Evolutionary conservation across 495 filamentous ascomycete genomes (phyloP).

Genomic region (Patellaria atrata): DNA sequence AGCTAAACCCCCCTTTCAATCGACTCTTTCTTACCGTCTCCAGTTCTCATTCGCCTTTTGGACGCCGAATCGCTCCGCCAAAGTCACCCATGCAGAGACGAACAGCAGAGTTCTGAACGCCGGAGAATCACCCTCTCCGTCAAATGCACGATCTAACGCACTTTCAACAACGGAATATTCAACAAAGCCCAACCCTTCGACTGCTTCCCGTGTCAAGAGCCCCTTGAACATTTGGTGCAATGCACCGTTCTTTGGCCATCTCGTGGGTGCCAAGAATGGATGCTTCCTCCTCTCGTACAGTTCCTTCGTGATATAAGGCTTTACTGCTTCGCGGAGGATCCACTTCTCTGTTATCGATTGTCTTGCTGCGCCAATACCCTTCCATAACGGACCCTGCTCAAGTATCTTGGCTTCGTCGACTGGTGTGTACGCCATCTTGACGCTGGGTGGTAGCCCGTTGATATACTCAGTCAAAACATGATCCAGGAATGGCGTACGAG

Average conservation of each 20-base stretch:
- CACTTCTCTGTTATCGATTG: slow-evolving; percentile 32
- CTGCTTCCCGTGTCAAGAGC: slow-evolving; percentile 28
- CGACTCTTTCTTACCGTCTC: no score
- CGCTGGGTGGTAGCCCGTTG: slow-evolving; percentile 32
- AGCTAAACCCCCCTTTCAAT: no score
- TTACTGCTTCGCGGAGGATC: slow-evolving; percentile 35
- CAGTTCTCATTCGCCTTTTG: no score
- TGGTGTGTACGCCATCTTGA: slow-evolving; percentile 32
- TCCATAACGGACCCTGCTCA: no score
- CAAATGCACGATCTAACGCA: slow-evolving; percentile 25
- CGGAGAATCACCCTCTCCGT: no score
- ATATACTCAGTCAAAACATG: slow-evolving; percentile 36
- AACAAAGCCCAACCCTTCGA: slow-evolving; percentile 33
- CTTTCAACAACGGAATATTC: slow-evolving; percentile 20
- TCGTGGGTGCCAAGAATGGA: slow-evolving; percentile 29
- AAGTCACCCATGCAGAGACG: no score
- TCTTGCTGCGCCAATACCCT: no score
- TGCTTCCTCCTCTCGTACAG: slow-evolving; percentile 34
- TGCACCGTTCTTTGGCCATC: slow-evolving; percentile 24
- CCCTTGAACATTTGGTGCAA: slow-evolving; percentile 25
- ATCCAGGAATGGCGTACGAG: slow-evolving; percentile 37
- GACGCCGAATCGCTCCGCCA: no score
- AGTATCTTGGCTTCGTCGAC: slow-evolving; percentile 1
- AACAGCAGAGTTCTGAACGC: no score
- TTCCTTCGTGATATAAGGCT: slow-evolving; percentile 37